Base-by-base conservation (phyloP, 2,329 filamentous ascomycete genomes). In the Aspergillus awamori region DNA sequence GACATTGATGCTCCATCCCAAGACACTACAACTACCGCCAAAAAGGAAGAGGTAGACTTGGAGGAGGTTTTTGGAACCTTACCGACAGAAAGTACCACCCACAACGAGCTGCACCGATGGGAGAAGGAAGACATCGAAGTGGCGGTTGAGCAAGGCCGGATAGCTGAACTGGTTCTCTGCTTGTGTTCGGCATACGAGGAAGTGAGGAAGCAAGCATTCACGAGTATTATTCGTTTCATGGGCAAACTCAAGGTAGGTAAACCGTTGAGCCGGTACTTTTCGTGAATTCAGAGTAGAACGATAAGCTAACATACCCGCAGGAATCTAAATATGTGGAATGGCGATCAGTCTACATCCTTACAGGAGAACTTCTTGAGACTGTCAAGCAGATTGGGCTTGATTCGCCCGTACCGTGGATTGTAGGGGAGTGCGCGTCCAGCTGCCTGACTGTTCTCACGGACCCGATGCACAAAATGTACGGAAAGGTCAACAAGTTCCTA, bases 401-500 rank as follows among this genome's bases (percentile, higher is more conserved):
- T 7, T 79, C 79, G 3, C 84, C 89, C 1, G 80, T 96, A 3
- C 89, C 93, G 0, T 92, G 89, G 62, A 83, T 92, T 11, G 87
- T 92, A 5, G 85, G 88, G n/a, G 86, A 89, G 10, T 95, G 97
- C 69, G 89, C 92, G 7, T 83, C 85, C 51, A 86, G 87, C 65
- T 87, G 88, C 1, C 81, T 96, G 7, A 79, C 84, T 1, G 86
- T 96, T 15, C 79, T 96, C 49, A 84, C 83, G 22, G 88, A 92
- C 63, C 94, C 94, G 0, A 83, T 92, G 15, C 92, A 96, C 72
- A 86, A 86, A 62, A 84, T 97, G 39, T 98, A 97, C 74, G 86
- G 87, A 60, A 97, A 97, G 73, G 80, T 95, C 76, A 97, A 96
- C 79, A 82, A 84, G 5, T 97, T 93, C 74, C 84, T 98, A 38